A percentile compares a stretch with the other conserved stretches of the same genome.
These are phyloP conservation scores for Aspergillus baeticus DNA, from an alignment of 495 filamentous ascomycete genomes.

Conservation along the genomic window DNA sequence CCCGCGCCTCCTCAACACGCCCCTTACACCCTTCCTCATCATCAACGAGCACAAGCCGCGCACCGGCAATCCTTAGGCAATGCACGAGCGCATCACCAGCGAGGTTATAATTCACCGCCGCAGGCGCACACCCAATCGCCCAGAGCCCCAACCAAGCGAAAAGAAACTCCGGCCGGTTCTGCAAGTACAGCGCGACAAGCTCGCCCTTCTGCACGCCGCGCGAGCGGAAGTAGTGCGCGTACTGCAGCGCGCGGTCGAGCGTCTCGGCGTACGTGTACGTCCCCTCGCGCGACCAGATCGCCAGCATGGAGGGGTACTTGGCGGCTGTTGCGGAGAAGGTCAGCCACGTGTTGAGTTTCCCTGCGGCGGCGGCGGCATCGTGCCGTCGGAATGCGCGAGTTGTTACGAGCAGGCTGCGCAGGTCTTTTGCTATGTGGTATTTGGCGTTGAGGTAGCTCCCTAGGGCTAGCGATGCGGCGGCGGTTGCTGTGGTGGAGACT, in stretches of 20 bases:
- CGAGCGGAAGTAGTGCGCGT: slow-evolving; percentile 61
- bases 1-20: slow-evolving; percentile 54
- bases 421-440: slow-evolving; percentile 62
- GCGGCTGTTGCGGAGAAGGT: slow-evolving; percentile 57
- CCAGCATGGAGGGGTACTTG: slow-evolving; percentile 45
- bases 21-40: slow-evolving; percentile 52
- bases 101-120: slow-evolving; percentile 73
- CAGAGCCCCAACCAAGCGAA: slow-evolving; percentile 60
- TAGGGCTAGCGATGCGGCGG: slow-evolving; percentile 45
- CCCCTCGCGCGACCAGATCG: slow-evolving; percentile 66
- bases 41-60: slow-evolving; percentile 65
- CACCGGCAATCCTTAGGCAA: slow-evolving; percentile 60
- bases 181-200: slow-evolving; percentile 66
- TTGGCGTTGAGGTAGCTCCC: slow-evolving; percentile 70
- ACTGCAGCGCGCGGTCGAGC: slow-evolving; percentile 55
- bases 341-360: slow-evolving; percentile 62
- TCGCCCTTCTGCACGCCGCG: slow-evolving; percentile 63
- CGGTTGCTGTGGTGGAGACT: slow-evolving; percentile 36
- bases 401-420: slow-evolving; percentile 32
- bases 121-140: slow-evolving; percentile 65
- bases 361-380: slow-evolving; percentile 37
- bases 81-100: slow-evolving; percentile 64
- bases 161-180: slow-evolving; percentile 68
- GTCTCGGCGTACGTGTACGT: slow-evolving; percentile 63
- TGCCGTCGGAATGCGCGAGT: slow-evolving; percentile 37